Percentiles rank a stretch among this genome's conserved stretches.
Evolutionary conservation across 768 basidiomycete genomes (phyloP).

Genomic region (Rhodocollybia butyracea): DNA sequence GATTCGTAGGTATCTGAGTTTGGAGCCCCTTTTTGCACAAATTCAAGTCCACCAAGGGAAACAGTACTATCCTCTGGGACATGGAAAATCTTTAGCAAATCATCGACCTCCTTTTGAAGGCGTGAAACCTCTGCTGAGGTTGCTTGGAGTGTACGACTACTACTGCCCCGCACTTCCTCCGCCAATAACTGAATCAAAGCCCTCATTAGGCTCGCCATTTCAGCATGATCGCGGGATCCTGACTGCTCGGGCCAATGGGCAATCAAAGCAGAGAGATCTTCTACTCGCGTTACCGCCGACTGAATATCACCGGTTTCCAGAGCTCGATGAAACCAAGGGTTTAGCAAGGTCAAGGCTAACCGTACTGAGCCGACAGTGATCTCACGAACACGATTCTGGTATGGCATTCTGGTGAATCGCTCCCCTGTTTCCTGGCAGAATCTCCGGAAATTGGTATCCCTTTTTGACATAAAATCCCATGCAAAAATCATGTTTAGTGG

Average conservation of each 20-base stretch:
- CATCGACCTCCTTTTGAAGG: slow-evolving; percentile 47
- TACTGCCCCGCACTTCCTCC: slow-evolving; percentile 60
- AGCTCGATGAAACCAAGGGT: slow-evolving; percentile 63
- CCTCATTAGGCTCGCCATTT: slow-evolving; percentile 56
- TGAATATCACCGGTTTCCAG: slow-evolving; percentile 30
- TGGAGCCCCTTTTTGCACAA: neutral
- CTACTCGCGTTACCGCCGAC: slow-evolving; percentile 25
- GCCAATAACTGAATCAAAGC: slow-evolving; percentile 58
- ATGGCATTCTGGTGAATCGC: slow-evolving; percentile 52
- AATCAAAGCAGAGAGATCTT: slow-evolving; percentile 43
- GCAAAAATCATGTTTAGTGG: slow-evolving; percentile 31
- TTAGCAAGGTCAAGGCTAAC: slow-evolving; percentile 63
- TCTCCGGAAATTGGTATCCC: slow-evolving; percentile 54
- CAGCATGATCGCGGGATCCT: slow-evolving; percentile 65
- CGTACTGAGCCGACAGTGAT: slow-evolving; percentile 66
- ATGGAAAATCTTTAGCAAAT: slow-evolving; percentile 43
- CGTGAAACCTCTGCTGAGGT: slow-evolving; percentile 38
- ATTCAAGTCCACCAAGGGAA: slow-evolving; percentile 4
- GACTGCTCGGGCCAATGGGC: slow-evolving; percentile 67
- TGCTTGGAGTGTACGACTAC: slow-evolving; percentile 34
- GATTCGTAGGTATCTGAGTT: neutral
- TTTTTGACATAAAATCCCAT: slow-evolving; percentile 59
- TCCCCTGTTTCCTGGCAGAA: slow-evolving; percentile 72
- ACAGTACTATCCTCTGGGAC: slow-evolving; percentile 29
- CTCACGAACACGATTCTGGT: slow-evolving; percentile 59